A percentile compares a stretch with the other conserved stretches of the same genome.
These are phyloP conservation scores for Neurospora sp. DNA, from an alignment of 495 filamentous ascomycete species.

Conservation along the genomic window DNA sequence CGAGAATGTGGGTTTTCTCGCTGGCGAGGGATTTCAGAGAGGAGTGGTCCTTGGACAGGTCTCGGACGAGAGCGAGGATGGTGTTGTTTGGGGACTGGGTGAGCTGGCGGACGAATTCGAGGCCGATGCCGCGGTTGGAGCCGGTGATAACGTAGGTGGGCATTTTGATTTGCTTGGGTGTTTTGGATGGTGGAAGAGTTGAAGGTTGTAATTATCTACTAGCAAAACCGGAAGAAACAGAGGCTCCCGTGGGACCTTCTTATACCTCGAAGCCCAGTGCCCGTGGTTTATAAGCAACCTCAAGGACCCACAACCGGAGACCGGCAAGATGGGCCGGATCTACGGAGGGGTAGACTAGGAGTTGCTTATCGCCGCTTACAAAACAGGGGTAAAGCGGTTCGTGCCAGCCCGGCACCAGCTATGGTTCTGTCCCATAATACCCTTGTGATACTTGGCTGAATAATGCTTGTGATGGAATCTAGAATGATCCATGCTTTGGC, in stretches of 20 bases:
- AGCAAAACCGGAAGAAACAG: neutral
- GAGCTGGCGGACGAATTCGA: conserved; percentile 45
- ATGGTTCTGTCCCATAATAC: too few species aligned
- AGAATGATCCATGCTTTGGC: neutral
- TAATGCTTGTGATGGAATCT: neutral
- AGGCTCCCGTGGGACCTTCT: neutral
- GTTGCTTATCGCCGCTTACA: too few species aligned
- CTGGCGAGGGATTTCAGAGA: conserved; percentile 14
- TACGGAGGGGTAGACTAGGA: neutral
- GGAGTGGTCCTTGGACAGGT: conserved; percentile 23
- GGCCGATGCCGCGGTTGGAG: conserved; percentile 45
- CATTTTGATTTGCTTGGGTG: conserved; percentile 23
- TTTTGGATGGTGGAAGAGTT: neutral
- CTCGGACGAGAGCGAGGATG: conserved; percentile 38
- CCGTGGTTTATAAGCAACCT: neutral
- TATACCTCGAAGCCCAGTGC: neutral
- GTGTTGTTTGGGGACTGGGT: conserved; percentile 32
- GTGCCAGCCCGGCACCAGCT: too few species aligned
- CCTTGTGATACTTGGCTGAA: neutral
- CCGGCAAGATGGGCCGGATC: neutral
- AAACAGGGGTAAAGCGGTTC: too few species aligned
- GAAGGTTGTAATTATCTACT: too few species aligned
- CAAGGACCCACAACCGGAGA: neutral
- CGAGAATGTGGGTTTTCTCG: conserved; percentile 25
- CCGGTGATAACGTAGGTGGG: conserved; percentile 46